Percentiles rank a stretch among this genome's conserved stretches.
Conservation (phyloP, 2,329 filamentous ascomycete species). For the Dactylella cylindrospora region DNA sequence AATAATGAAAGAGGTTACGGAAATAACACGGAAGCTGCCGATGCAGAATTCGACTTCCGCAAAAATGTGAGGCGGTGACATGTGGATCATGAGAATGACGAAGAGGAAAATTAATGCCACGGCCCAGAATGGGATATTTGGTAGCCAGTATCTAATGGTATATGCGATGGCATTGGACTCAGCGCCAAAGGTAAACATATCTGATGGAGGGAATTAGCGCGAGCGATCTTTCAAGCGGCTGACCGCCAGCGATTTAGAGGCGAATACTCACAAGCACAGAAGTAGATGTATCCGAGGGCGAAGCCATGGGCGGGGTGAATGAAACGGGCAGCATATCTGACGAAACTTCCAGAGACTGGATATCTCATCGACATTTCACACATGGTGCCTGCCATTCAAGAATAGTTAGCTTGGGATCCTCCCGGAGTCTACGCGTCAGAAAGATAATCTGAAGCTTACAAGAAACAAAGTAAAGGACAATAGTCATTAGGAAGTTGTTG, state of each 20-base stretch:
- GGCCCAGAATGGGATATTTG: conserved; percentile 21
- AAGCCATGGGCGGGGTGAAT: conserved; percentile 57
- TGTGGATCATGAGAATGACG: conserved; percentile 22
- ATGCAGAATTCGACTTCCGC: conserved; percentile 43
- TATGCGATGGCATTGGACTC: conserved; percentile 38
- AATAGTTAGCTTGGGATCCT: background rate
- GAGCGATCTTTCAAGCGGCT: background rate
- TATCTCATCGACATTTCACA: conserved; percentile 54
- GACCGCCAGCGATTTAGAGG: background rate
- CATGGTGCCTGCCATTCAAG: conserved; percentile 43
- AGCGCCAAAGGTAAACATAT: conserved; percentile 41
- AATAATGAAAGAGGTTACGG: conserved; percentile 35
- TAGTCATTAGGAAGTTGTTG: conserved; percentile 57
- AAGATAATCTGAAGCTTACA: conserved; percentile 57
- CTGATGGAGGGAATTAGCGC: conserved; percentile 27
- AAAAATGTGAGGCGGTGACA: conserved; percentile 33
- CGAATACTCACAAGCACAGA: conserved; percentile 37
- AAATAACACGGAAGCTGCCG: conserved; percentile 36
- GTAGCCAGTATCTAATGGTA: conserved; percentile 29
- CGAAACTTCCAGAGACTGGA: conserved; percentile 56
- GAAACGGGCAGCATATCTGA: conserved; percentile 57
- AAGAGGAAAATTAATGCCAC: conserved; percentile 27
- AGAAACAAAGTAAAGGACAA: conserved; percentile 62
- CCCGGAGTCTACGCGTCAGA: background rate
- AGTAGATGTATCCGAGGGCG: conserved; percentile 52